These are phyloP conservation scores for Microcyclospora tardicrescens DNA, from an alignment of 2,329 filamentous ascomycete species.

Conservation along the genomic window DNA sequence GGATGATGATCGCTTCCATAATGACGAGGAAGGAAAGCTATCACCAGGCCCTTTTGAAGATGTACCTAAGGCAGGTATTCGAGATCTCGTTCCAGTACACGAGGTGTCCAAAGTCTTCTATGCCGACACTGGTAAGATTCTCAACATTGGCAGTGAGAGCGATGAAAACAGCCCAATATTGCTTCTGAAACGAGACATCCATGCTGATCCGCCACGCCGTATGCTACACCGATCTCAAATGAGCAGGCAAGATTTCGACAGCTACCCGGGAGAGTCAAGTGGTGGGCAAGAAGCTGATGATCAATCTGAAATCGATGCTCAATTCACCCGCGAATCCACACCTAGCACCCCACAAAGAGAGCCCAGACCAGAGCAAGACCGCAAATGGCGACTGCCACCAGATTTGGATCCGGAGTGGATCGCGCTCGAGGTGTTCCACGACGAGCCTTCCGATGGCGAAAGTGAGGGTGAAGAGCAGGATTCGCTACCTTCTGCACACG, in stretches of 20 bases:
- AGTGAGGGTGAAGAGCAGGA: conserved; percentile 37
- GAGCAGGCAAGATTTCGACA: conserved; percentile 3
- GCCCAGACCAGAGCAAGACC: background rate
- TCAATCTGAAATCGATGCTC: conserved; percentile 33
- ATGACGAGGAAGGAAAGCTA: conserved; percentile 46
- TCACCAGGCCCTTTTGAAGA: conserved; percentile 49
- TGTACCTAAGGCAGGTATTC: conserved; percentile 48
- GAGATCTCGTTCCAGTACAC: conserved; percentile 56
- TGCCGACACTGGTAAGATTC: conserved; percentile 74
- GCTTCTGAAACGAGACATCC: conserved; percentile 57
- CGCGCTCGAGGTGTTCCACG: conserved; percentile 71
- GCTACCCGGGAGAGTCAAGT: conserved; percentile 4
- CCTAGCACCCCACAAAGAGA: conserved; percentile 8
- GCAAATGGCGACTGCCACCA: conserved; percentile 48
- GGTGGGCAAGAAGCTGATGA: conserved; percentile 21
- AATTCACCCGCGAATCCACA: conserved; percentile 31
- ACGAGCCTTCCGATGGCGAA: conserved; percentile 35
- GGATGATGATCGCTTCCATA: conserved; percentile 56
- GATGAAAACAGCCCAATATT: conserved; percentile 62
- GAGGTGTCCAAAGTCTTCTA: conserved; percentile 87
- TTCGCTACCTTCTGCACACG: background rate
- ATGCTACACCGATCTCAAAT: conserved; percentile 35
- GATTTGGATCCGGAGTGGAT: conserved; percentile 85
- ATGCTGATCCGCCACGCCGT: conserved; percentile 48
- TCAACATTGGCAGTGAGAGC: conserved; percentile 63